Base-by-base conservation (phyloP, 768 basidiomycete species). In the Lentinula sp. region DNA sequence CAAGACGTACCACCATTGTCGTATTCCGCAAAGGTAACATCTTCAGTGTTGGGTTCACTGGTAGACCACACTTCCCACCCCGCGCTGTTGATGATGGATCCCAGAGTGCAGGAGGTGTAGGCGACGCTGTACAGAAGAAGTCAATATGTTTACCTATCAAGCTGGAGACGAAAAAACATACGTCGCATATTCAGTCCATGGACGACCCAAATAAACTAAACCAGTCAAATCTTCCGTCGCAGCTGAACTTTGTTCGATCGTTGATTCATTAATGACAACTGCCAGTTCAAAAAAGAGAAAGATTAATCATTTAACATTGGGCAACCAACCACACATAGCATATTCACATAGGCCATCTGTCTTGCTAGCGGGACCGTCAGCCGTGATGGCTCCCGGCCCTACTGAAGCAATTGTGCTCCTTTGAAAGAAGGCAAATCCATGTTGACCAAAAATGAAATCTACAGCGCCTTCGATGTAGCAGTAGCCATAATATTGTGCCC, bases 51-150 rank as follows among this genome's bases (percentile, higher is more conserved):
- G 13, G 70, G 70, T 15, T 65, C 67, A 0, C 68, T 48, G n/a
- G 64, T 59, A 7, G 62, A 66, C 70, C 70, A 71, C 28, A 65
- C 56, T 46, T 62, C 62, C 70, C 69, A 71, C 0, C 70, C 69
- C 1, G 70, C 68, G 15, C 50, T 16, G 65, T 71, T 71, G 58
- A 71, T 70, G 46, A 60, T 56, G 3, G 60, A 60, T 7, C 67
- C 67, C 10, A 71, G 63, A 11, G 23, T 64, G 59, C 62, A 64
- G 40, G 65, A 65, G 1, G 65, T 69, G 61, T 58, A 71, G 5
- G 63, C 69, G 42, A 71, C 70, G 21, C 70, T 70, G 48, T 32
- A 11, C 13, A 28, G 13, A 53, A 59, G 39, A 15, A 34, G 28
- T 28, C 28, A 28, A 28, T 28, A 28, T 28, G 28, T 28, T 28